Conservation (phyloP, 495 filamentous ascomycete species). For the Xylaria curta region DNA sequence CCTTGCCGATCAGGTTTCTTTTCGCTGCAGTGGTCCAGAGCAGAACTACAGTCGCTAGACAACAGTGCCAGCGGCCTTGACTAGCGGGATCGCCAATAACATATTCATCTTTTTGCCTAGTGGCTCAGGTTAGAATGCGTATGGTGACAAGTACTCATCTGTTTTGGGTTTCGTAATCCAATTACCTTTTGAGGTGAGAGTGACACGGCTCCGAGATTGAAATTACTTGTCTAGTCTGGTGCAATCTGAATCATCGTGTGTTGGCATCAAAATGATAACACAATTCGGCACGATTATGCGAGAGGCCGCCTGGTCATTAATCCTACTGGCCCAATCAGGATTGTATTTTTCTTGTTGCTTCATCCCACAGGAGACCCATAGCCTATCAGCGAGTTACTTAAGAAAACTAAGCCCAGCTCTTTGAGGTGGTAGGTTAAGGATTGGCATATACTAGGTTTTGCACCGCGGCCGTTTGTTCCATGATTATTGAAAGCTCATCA, state of each 20-base stretch:
- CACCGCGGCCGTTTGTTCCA: background rate
- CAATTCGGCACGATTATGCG: background rate
- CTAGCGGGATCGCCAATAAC: background rate
- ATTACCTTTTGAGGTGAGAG: background rate
- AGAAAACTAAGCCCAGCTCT: background rate
- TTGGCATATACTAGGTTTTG: background rate
- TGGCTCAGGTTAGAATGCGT: background rate
- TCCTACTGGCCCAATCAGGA: background rate
- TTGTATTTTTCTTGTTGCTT: background rate
- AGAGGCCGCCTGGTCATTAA: background rate
- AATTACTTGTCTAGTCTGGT: too few relatives aligned
- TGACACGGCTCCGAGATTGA: background rate
- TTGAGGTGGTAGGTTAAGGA: background rate
- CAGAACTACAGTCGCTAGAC: background rate
- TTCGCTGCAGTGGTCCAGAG: background rate
- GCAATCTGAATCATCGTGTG: background rate
- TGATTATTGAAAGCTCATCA: background rate
- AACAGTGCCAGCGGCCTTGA: background rate
- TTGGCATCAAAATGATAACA: background rate
- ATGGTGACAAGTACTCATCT: background rate
- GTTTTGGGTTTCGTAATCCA: background rate
- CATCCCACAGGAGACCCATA: background rate
- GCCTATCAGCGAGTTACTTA: background rate
- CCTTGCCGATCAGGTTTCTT: background rate
- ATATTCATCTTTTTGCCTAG: slow-evolving; percentile 1